Evolutionary conservation across 108 stramenopile species (phyloP), one percentile per base, ranked within the genome.

Genomic region (Halocafeteria seosinensis): DNA sequence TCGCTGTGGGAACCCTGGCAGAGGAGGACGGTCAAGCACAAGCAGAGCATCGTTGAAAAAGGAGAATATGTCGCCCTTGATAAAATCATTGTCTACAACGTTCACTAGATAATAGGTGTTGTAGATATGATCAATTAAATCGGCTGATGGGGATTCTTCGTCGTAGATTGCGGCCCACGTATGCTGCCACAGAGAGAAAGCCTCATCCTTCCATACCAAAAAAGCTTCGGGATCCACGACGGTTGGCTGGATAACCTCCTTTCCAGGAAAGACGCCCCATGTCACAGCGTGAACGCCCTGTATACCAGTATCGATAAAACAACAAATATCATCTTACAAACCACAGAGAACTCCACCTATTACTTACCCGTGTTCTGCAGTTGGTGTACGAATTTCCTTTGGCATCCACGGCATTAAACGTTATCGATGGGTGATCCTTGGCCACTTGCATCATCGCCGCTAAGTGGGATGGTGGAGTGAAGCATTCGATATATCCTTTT

Each of bases 401-500:
- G n/a, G 21, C 30, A 25, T 73, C 64, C 23, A 70, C 51, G 27
- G 73, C 73, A 28, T 58, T 38, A 50, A 55, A 70, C 0, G 50
- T 26, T 26, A 71, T 6, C n/a, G 29, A 50, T 0, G 63, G 65
- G 32, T 34, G 0, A 38, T 58, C 29, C 35, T 26, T 31, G 28
- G 83, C 81, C 71, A 78, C 76, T 38, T 80, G 72, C 35, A 90
- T 70, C 6, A 92, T 69, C 34, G 50, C 55, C 9, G 73, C 61
- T 50, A 87, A 64, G 34, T 78, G 75, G 53, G 78, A 78, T 6
- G 89, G 91, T 37, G 83, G 85, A 34, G 84, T 76, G 76, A 95
- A 95, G 74, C 84, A 92, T 77, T 95, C 94, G 59, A 87, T 83
- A 74, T 95, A 95, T 2, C 86, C 90, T 73, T 92, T 91, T 71